Percentiles rank a stretch among this genome's conserved stretches.
These are phyloP conservation scores for Hypholoma fasciculare DNA, from an alignment of 768 basidiomycete genomes.

Conservation along the genomic window DNA sequence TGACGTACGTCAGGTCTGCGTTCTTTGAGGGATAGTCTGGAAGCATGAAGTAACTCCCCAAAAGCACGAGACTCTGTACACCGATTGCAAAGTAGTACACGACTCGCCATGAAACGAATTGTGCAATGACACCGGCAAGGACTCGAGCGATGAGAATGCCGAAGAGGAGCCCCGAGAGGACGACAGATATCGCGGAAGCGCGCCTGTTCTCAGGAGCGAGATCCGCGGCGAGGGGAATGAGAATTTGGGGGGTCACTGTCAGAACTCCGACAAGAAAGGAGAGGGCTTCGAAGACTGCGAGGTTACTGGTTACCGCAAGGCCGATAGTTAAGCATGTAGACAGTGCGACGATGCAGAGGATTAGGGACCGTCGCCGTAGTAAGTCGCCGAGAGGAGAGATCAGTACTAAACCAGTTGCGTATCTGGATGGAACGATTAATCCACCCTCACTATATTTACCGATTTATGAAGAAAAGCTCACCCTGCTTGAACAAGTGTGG, in stretches of 20 bases:
- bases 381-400: constrained; percentile 86
- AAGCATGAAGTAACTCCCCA: constrained; percentile 62
- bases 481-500: constrained; percentile 71
- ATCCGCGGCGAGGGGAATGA: constrained; percentile 79
- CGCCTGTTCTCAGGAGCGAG: constrained; percentile 74
- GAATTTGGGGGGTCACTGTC: constrained; percentile 77
- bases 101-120: constrained; percentile 70
- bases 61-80: constrained; percentile 58
- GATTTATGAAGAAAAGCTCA: constrained; percentile 22
- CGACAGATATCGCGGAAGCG: constrained; percentile 75
- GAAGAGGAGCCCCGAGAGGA: constrained; percentile 65
- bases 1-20: constrained; percentile 57
- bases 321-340: constrained; percentile 69
- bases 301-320: constrained; percentile 58
- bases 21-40: constrained; percentile 87
- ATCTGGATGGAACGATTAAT: constrained; percentile 37
- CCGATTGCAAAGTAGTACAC: constrained; percentile 81
- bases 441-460: neutral
- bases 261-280: constrained; percentile 71
- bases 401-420: constrained; percentile 70
- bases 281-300: constrained; percentile 63
- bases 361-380: constrained; percentile 70
- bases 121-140: constrained; percentile 70
- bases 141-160: constrained; percentile 78
- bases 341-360: constrained; percentile 54